A percentile compares a stretch with the other conserved stretches of the same genome.
phyloP scores from a whole-genome alignment of 768 basidiomycete genomes.

The Lentinula aciculospora region DNA sequence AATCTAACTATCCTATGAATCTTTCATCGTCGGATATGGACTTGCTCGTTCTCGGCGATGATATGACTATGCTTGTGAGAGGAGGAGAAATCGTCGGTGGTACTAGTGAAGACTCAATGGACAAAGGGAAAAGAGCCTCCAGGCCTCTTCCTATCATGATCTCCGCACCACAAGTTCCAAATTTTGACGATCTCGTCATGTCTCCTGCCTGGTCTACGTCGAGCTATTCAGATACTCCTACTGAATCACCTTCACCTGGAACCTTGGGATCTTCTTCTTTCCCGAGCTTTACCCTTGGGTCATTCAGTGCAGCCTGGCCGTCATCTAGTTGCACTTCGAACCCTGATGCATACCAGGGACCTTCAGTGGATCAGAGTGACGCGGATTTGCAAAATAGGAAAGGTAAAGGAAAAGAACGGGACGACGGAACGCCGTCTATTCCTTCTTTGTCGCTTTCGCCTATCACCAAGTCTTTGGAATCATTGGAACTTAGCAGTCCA shows the following conservation, averaged over 20 bases:
- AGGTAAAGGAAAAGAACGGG: constrained; percentile 55
- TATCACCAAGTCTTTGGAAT: constrained; percentile 17
- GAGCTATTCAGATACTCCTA: constrained; percentile 18
- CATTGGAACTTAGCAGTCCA: not conserved
- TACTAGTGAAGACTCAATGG: constrained; percentile 12
- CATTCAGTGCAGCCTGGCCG: constrained; percentile 11
- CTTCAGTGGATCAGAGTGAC: too few relatives aligned
- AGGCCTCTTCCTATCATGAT: constrained; percentile 46
- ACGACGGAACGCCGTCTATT: constrained; percentile 45
- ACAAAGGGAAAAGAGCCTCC: constrained; percentile 53
- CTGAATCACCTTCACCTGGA: constrained; percentile 21
- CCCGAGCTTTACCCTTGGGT: constrained; percentile 11
- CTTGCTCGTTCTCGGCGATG: not conserved
- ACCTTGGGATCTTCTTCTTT: constrained; percentile 17
- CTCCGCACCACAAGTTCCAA: constrained; percentile 16
- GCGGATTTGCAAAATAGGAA: constrained; percentile 20
- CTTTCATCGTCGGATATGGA: constrained; percentile 11
- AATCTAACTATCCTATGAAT: constrained; percentile 3
- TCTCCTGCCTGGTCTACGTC: constrained; percentile 14
- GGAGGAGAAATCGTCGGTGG: not conserved
- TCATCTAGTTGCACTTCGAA: constrained; percentile 9
- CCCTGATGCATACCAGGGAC: not conserved
- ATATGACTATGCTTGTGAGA: not conserved
- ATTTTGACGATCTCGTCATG: constrained; percentile 30
- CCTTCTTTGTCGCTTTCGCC: constrained; percentile 62